Base-by-base conservation (phyloP, 2,329 filamentous ascomycete species). In the Raffaelea albimanens region DNA sequence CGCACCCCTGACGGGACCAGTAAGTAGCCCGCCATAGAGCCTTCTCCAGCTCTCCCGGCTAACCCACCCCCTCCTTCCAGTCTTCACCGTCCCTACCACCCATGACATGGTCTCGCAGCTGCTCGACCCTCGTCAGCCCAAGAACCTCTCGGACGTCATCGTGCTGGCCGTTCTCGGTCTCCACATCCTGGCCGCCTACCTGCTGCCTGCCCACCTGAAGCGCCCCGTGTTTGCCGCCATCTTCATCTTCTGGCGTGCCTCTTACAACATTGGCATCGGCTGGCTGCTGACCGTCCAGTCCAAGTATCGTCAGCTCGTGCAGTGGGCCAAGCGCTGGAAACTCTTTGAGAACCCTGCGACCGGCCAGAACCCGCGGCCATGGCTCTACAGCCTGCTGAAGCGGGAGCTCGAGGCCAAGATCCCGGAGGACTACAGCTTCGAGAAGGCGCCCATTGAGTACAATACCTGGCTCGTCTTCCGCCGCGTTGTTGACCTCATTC, bases 101-200 rank as follows among this genome's bases (percentile, higher is more conserved):
- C 89, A 96, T 73, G 93, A 98, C 69, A 97, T 98, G 93, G 91
- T 98, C 57, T 95, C 91, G 45, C 93, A 97, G 69, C 78, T 98
- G 47, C 80, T 98, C 57, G 93, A 94, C 58, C 93, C 93, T 45
- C 86, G 85, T 56, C 85, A 97, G 63, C 89, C 93, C 46, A 98
- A 98, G 73, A 97, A 97, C 63, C 64, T 94, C 36, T 93, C 89
- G 52, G 93, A 98, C 66, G 68, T 81, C 49, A 61, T 85, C 50
- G 89, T 98, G 54, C 74, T 98, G 49, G 74, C 75, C 42, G 84
- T 96, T 50, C 75, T 98, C 43, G 84, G 73, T 47, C 67, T 78
- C 45, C 86, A 95, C 60, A 83, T 95, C 56, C 63, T 85, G 45
- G 71, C 82, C 18, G 80, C 93, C 34, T 93, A 83, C 67, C 59